These are phyloP conservation scores for Ganoderma boninense DNA, from an alignment of 1,284 basidiomycete genomes.

Conservation along the genomic window DNA sequence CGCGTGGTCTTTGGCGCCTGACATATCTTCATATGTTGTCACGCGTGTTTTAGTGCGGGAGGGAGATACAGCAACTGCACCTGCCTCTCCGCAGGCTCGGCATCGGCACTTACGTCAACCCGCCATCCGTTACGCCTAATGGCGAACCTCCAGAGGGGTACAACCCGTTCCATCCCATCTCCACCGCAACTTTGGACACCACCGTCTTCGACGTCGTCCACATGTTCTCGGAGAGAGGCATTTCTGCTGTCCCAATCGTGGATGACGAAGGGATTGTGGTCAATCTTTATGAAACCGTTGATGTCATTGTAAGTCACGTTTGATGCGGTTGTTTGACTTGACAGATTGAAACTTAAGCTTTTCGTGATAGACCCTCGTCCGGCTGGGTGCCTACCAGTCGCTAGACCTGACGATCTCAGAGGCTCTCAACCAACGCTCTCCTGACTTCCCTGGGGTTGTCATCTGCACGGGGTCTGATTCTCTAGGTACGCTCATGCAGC, in stretches of 20 bases:
- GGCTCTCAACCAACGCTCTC: constrained; percentile 89
- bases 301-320: constrained; percentile 86
- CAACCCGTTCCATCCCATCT: constrained; percentile 88
- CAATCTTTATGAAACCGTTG: constrained; percentile 98
- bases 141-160: constrained; percentile 54
- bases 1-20: constrained; percentile 20
- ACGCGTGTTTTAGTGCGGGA: constrained; percentile 59
- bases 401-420: constrained; percentile 96
- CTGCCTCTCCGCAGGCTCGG: constrained; percentile 86
- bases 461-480: constrained; percentile 96
- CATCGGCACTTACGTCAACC: constrained; percentile 92
- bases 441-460: constrained; percentile 96
- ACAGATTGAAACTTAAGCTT: constrained; percentile 11
- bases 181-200: constrained; percentile 91
- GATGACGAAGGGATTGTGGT: constrained; percentile 94
- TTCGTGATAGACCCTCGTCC: constrained; percentile 83
- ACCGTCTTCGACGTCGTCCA: constrained; percentile 99
- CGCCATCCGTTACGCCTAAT: constrained; percentile 43
- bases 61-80: constrained; percentile 81
- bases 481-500: constrained; percentile 90
- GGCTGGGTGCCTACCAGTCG: constrained; percentile 94
- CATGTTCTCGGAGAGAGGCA: constrained; percentile 96
- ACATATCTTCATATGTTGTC: constrained; percentile 19
- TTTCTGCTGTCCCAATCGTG: constrained; percentile 97
- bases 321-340: constrained; percentile 21